Evolutionary conservation across 2,329 filamentous ascomycete species (phyloP).

Genomic region (Aspergillus quadrilineatus): DNA sequence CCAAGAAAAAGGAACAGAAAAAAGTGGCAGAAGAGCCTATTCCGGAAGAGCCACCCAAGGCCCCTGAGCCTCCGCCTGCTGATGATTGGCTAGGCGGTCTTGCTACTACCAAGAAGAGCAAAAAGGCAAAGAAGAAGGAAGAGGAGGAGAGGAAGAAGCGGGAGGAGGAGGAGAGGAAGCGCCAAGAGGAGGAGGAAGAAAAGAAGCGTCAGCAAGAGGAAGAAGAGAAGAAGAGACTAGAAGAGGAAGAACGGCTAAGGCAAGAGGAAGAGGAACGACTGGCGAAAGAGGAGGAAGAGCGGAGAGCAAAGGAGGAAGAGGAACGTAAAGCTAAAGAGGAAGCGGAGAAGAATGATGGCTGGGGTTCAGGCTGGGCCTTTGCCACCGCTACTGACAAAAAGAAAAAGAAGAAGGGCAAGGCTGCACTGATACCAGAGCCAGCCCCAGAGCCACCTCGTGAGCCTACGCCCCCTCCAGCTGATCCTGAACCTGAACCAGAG

Average conservation of each 20-base stretch:
- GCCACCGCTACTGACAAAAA: conserved; percentile 31
- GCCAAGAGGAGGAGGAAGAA: conserved; percentile 46
- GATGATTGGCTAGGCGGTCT: conserved; percentile 38
- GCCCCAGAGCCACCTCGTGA: conserved; percentile 22
- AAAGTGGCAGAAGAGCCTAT: conserved; percentile 28
- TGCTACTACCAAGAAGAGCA: conserved; percentile 43
- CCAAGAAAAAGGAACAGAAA: conserved; percentile 44
- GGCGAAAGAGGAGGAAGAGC: conserved; percentile 20
- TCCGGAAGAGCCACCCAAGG: conserved; percentile 29
- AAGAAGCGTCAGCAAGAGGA: conserved; percentile 46
- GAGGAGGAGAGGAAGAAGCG: conserved; percentile 12
- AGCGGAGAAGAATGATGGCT: conserved; percentile 26
- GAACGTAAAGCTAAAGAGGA: conserved; percentile 17
- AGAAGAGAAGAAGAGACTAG: conserved; percentile 46
- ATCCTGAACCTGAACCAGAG: conserved; percentile 32
- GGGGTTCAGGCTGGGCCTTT: conserved; percentile 23
- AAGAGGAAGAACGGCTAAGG: conserved; percentile 27
- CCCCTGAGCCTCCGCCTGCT: conserved; percentile 24
- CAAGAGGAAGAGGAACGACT: conserved; percentile 9
- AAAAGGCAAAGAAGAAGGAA: conserved; percentile 36
- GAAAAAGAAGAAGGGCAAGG: conserved; percentile 30
- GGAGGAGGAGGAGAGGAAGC: conserved; percentile 25
- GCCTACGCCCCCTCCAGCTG: conserved; percentile 13
- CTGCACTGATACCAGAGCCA: conserved; percentile 11
- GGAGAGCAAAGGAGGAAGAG: conserved; percentile 23